phyloP scores from a whole-genome alignment of 148 eudicot genomes.

The Persicaria tinctoria region DNA sequence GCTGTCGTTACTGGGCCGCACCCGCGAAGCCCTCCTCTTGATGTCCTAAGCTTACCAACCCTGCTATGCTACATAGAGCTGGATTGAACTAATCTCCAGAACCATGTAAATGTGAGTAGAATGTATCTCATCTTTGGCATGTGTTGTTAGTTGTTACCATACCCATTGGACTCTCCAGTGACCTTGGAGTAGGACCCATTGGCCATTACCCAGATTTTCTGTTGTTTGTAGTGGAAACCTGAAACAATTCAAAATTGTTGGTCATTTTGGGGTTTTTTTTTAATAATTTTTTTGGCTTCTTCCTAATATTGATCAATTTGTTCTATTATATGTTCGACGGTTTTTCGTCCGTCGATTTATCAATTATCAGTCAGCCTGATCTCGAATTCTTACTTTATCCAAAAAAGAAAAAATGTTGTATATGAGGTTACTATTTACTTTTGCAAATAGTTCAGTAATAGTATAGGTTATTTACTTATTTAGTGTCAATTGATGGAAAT shows the following conservation, averaged over 20 bases:
- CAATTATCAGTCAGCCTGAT: no score
- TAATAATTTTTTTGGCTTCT: no score
- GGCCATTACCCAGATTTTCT: not conserved
- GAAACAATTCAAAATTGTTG: not conserved
- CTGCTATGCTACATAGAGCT: conserved; percentile 2
- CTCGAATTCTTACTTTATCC: no score
- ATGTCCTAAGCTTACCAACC: conserved; percentile 41
- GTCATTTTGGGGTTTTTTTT: not conserved
- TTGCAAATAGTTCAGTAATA: no score
- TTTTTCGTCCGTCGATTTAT: no score
- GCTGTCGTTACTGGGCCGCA: conserved; percentile 72
- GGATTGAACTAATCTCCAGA: not conserved
- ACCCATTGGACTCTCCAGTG: not conserved
- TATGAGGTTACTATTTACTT: no score
- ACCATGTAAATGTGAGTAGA: conserved; percentile 9
- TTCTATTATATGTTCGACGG: no score
- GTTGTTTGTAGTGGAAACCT: not conserved
- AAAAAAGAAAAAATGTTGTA: no score
- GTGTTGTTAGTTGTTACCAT: not conserved
- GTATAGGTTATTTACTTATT: no score
- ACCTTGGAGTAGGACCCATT: not conserved
- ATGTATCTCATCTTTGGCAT: not conserved
- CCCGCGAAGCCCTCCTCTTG: conserved; percentile 83
- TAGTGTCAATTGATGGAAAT: no score
- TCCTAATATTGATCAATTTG: no score